These are phyloP conservation scores for Plantago major DNA, from an alignment of 257 asterid species.

Conservation along the genomic window DNA sequence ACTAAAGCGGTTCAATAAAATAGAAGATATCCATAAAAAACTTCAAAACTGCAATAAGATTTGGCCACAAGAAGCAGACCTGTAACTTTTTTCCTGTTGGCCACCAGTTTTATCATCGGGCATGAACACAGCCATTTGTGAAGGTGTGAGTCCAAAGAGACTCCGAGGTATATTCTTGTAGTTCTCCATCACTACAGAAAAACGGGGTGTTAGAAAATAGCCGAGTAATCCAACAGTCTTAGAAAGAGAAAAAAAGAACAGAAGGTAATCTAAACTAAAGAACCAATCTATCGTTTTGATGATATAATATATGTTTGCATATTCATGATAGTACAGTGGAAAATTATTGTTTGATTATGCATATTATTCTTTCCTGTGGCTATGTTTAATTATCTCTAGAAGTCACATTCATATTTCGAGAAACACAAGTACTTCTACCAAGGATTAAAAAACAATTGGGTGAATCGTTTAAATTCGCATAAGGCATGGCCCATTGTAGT, in stretches of 20 bases:
- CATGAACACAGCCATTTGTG: slow-evolving; percentile 95
- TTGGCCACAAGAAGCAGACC: slow-evolving; percentile 31
- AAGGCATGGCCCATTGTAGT: no score
- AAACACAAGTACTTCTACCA: no score
- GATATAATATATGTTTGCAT: no score
- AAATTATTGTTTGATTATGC: no score
- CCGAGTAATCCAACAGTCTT: slow-evolving; percentile 3
- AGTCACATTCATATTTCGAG: no score
- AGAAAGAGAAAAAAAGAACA: neutral
- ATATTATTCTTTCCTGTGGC: no score
- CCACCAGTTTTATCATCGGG: slow-evolving; percentile 65
- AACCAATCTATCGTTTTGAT: no score
- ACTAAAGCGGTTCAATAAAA: neutral
- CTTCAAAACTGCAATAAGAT: slow-evolving; percentile 1
- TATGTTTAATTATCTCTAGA: no score
- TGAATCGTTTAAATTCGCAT: no score
- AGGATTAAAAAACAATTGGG: no score
- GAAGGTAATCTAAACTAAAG: no score
- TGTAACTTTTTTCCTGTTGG: slow-evolving; percentile 66
- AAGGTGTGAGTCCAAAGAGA: slow-evolving; percentile 83
- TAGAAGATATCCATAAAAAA: neutral
- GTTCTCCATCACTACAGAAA: slow-evolving; percentile 69
- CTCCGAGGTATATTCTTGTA: slow-evolving; percentile 69
- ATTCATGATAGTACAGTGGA: no score
- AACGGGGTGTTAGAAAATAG: slow-evolving; percentile 13